These are phyloP conservation scores for sunflower (Helianthus annuus) DNA, from an alignment of 129 eudicot species.

Conservation along the genomic window DNA sequence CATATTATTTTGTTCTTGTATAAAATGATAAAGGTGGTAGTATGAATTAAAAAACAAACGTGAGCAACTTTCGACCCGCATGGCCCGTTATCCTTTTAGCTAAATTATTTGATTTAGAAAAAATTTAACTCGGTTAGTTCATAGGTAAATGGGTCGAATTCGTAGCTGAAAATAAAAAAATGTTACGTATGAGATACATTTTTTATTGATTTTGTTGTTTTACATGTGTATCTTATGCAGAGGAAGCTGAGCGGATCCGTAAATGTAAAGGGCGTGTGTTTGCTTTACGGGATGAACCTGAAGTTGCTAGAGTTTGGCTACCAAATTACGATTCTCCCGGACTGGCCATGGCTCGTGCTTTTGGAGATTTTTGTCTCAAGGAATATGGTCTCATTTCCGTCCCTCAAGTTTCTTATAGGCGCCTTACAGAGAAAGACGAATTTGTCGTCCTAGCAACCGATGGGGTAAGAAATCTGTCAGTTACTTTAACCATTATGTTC, in stretches of 20 bases:
- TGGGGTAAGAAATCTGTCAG: constrained; percentile 29
- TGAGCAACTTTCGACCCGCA: background rate
- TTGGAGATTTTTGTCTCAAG: constrained; percentile 91
- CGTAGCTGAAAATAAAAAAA: background rate
- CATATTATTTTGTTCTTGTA: background rate
- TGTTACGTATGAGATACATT: background rate
- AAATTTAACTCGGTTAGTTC: background rate
- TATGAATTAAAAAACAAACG: background rate
- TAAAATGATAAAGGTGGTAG: background rate
- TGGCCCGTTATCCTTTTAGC: background rate
- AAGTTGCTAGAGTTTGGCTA: constrained; percentile 83
- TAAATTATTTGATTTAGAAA: too few species aligned
- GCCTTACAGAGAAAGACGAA: constrained; percentile 68
- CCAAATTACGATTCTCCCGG: constrained; percentile 84
- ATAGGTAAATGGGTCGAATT: background rate
- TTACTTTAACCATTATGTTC: background rate
- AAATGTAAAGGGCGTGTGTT: constrained; percentile 82
- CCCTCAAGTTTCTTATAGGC: constrained; percentile 68
- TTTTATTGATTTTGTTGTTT: background rate
- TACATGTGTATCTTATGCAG: constrained; percentile 34
- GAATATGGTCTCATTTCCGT: constrained; percentile 81
- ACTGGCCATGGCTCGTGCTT: constrained; percentile 97
- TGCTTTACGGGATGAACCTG: constrained; percentile 83
- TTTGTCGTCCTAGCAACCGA: constrained; percentile 66
- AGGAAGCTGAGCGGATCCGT: constrained; percentile 78